phyloP scores from a whole-genome alignment of 257 asterid genomes.

The Solanum habrochaites region DNA sequence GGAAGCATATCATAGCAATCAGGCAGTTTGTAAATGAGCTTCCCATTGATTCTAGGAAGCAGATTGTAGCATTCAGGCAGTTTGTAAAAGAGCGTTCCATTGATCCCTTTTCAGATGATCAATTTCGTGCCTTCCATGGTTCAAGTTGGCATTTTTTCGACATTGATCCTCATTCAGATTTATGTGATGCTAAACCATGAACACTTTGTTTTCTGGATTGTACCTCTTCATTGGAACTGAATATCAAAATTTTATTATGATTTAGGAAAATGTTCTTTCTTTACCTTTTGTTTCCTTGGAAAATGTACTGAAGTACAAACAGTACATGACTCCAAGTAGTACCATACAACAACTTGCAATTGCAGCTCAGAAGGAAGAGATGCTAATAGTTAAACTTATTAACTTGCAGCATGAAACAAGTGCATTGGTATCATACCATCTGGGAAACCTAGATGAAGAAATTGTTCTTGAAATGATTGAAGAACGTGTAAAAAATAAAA shows the following conservation, averaged over 20 bases:
- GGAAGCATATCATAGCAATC: constrained; percentile 40
- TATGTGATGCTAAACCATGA: neutral
- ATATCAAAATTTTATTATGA: neutral
- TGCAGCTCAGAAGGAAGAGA: too few species aligned
- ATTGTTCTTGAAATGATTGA: too few species aligned
- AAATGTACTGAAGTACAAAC: too few species aligned
- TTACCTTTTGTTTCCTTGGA: neutral
- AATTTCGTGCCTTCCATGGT: constrained; percentile 46
- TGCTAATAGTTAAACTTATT: too few species aligned
- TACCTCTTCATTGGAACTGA: neutral
- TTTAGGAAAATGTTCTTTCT: neutral
- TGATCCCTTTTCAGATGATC: constrained; percentile 28
- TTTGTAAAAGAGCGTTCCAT: constrained; percentile 34
- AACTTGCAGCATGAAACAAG: too few species aligned
- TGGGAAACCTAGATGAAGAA: too few species aligned
- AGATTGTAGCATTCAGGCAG: constrained; percentile 33
- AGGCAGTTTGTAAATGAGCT: constrained; percentile 43
- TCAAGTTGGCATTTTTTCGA: constrained; percentile 74
- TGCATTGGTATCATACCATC: too few species aligned
- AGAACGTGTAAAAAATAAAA: too few species aligned
- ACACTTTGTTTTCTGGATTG: neutral
- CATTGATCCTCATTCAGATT: constrained; percentile 9
- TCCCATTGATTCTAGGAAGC: constrained; percentile 25
- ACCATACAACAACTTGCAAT: too few species aligned
- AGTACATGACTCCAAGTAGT: too few species aligned